phyloP scores from a whole-genome alignment of 345 rosid genomes.

The Turritis glabra region DNA sequence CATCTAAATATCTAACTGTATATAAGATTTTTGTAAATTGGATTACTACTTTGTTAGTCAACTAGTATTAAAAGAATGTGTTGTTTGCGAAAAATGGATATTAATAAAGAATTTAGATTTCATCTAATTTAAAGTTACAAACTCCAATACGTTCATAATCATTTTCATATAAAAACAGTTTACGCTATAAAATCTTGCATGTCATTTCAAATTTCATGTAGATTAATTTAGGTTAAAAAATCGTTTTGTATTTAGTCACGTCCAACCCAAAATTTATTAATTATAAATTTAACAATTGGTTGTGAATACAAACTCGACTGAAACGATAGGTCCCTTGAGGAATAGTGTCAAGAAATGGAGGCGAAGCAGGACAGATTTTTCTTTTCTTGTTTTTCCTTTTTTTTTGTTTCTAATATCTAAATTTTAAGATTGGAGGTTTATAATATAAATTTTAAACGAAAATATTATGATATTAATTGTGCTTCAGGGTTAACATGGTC shows the following conservation, averaged over 20 bases:
- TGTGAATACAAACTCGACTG: too few relatives aligned
- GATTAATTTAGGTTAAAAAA: background rate
- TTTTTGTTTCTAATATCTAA: too few relatives aligned
- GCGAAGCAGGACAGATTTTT: background rate
- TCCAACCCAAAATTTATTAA: background rate
- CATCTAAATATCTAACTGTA: slow-evolving; percentile 4
- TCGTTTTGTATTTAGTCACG: background rate
- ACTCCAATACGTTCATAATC: background rate
- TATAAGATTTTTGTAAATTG: too few relatives aligned
- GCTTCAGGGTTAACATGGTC: too few relatives aligned
- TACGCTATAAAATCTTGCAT: background rate
- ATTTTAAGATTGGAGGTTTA: too few relatives aligned
- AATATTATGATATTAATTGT: too few relatives aligned
- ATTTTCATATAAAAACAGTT: background rate
- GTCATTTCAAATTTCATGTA: background rate
- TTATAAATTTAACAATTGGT: background rate
- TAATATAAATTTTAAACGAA: too few relatives aligned
- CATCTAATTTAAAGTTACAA: background rate
- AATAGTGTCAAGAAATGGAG: too few relatives aligned
- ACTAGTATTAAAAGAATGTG: background rate
- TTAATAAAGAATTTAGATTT: background rate
- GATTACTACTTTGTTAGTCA: background rate
- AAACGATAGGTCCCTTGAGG: too few relatives aligned
- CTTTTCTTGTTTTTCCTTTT: background rate
- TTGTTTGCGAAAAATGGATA: background rate